Conservation (phyloP, 305 asterid species). For the Solanum chacoense region DNA sequence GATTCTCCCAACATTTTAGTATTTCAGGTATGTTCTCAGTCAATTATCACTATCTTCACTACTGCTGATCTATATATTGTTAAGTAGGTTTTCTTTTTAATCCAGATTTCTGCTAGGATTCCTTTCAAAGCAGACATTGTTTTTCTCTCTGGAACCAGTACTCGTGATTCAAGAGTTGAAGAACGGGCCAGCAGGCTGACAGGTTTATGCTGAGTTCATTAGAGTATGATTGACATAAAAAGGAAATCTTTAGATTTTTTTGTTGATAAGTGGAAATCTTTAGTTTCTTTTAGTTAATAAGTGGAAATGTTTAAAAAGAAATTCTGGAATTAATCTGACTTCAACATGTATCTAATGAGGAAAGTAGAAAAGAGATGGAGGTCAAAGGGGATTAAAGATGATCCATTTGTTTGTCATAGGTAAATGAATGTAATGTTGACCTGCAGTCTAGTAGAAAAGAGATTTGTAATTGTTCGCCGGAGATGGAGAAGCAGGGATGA, state of each 20-base stretch:
- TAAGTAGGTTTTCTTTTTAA: constrained; percentile 8
- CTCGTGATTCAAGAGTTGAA: constrained; percentile 37
- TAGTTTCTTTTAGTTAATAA: background rate
- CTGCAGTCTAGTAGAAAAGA: background rate
- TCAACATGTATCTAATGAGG: background rate
- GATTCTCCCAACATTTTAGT: constrained; percentile 70
- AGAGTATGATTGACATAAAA: background rate
- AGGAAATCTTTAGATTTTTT: background rate
- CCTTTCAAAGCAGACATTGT: constrained; percentile 71
- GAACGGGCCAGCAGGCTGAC: constrained; percentile 52
- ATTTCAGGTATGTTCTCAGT: constrained; percentile 57
- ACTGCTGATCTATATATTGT: background rate
- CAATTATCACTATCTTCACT: background rate
- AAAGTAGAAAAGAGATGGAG: background rate
- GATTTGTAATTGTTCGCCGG: background rate
- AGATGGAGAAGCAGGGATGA: background rate
- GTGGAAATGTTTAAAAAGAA: background rate
- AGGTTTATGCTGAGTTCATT: constrained; percentile 25
- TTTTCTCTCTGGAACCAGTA: constrained; percentile 54
- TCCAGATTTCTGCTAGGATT: constrained; percentile 72
- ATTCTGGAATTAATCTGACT: background rate
- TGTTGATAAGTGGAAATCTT: background rate
- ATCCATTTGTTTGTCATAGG: background rate
- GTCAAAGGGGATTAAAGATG: background rate
- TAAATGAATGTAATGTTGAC: background rate